Conservation (phyloP, 2,329 filamentous ascomycete species). For the Meredithiella fracta region DNA sequence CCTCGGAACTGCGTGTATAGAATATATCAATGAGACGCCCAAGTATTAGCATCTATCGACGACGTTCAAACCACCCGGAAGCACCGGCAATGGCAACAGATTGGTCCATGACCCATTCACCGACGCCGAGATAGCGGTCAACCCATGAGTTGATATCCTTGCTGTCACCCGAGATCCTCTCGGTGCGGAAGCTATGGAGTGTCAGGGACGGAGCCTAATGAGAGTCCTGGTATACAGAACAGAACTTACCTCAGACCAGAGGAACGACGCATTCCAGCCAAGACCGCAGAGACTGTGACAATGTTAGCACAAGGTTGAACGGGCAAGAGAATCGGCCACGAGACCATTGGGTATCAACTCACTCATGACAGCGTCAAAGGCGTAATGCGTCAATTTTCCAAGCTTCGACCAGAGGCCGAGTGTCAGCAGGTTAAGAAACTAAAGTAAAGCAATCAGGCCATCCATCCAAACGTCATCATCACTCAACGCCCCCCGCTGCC, state of each 20-base stretch:
- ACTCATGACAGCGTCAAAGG: slow-evolving; percentile 89
- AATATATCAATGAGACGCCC: no score
- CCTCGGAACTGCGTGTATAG: no score
- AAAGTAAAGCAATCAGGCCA: slow-evolving; percentile 11
- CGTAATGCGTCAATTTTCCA: slow-evolving; percentile 84
- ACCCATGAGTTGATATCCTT: slow-evolving; percentile 78
- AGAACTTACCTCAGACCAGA: slow-evolving; percentile 90
- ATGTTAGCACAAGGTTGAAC: background rate
- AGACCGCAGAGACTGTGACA: slow-evolving; percentile 68
- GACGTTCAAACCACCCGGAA: slow-evolving; percentile 82
- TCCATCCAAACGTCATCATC: background rate
- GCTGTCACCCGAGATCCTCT: slow-evolving; percentile 62
- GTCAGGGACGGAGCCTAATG: slow-evolving; percentile 2
- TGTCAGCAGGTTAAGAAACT: slow-evolving; percentile 52
- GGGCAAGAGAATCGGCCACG: background rate
- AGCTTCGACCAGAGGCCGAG: slow-evolving; percentile 62
- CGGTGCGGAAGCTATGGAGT: slow-evolving; percentile 60
- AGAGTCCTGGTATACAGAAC: no score
- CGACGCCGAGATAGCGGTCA: slow-evolving; percentile 81
- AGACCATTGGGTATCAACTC: slow-evolving; percentile 25
- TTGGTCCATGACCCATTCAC: slow-evolving; percentile 97
- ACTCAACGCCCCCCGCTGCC: background rate
- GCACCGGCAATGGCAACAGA: slow-evolving; percentile 81
- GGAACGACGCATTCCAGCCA: slow-evolving; percentile 92
- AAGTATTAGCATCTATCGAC: slow-evolving; percentile 45